Conservation (phyloP, 148 eudicot species). For the Pharnaceum exiguum region DNA sequence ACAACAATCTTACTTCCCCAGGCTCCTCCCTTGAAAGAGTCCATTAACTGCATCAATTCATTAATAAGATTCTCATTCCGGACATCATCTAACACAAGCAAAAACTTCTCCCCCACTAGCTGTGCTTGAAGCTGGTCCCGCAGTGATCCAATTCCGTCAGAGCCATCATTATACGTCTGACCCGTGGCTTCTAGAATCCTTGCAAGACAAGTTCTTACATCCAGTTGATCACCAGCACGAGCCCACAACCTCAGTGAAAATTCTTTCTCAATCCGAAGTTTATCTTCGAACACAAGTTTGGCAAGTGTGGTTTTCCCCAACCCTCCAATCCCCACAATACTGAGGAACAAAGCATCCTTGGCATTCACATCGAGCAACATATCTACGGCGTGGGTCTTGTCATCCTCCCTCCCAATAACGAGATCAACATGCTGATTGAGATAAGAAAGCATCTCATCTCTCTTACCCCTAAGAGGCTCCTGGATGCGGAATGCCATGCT, state of each 20-base stretch:
- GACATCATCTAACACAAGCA: slow-evolving; percentile 29
- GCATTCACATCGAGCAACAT: slow-evolving; percentile 2
- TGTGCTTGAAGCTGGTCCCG: slow-evolving; percentile 3
- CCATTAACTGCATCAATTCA: slow-evolving; percentile 10
- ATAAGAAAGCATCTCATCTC: slow-evolving; percentile 16
- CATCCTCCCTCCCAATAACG: slow-evolving; percentile 26
- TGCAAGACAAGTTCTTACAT: slow-evolving; percentile 1
- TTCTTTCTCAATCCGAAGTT: not conserved
- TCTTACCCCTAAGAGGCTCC: not conserved
- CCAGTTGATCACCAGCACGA: slow-evolving; percentile 11
- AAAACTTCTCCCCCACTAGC: slow-evolving; percentile 10
- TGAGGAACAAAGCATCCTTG: slow-evolving; percentile 3
- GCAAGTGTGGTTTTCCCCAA: slow-evolving; percentile 30
- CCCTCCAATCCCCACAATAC: slow-evolving; percentile 32
- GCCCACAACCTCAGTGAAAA: slow-evolving; percentile 28
- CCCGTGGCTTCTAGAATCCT: slow-evolving; percentile 15
- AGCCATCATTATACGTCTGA: not conserved
- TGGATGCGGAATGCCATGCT: not conserved
- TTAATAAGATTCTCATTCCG: slow-evolving; percentile 17
- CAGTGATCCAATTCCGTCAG: slow-evolving; percentile 10
- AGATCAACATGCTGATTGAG: too few species aligned
- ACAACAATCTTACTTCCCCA: slow-evolving; percentile 25
- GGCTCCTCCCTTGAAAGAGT: slow-evolving; percentile 7
- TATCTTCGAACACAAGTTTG: slow-evolving; percentile 17
- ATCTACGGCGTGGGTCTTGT: slow-evolving; percentile 2